phyloP scores from a whole-genome alignment of 2,329 filamentous ascomycete species.

The Myriosclerotinia scirpicola region DNA sequence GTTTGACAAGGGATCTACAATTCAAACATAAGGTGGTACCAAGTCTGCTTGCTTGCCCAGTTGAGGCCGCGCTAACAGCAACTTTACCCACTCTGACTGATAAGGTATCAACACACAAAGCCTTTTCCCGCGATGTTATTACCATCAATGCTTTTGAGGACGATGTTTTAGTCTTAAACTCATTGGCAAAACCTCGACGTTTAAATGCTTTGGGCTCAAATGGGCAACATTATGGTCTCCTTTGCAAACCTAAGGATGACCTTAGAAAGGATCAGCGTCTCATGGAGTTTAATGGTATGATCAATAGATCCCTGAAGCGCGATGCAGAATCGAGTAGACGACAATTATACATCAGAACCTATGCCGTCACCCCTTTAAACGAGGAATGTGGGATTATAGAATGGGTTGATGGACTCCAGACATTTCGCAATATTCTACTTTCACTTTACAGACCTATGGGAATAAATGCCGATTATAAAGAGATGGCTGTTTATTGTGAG shows the following conservation, averaged over 20 bases:
- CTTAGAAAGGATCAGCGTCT: constrained; percentile 94
- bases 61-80: constrained; percentile 80
- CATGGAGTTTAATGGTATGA: constrained; percentile 99
- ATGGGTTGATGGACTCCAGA: constrained; percentile 96
- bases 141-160: constrained; percentile 81
- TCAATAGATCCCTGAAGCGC: constrained; percentile 89
- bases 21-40: constrained; percentile 85
- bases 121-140: constrained; percentile 83
- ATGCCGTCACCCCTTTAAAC: constrained; percentile 93
- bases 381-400: constrained; percentile 98
- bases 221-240: constrained; percentile 80
- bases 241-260: constrained; percentile 98
- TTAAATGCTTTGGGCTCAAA: constrained; percentile 87
- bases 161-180: constrained; percentile 85
- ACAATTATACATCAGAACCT: constrained; percentile 93
- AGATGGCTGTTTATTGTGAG: constrained; percentile 64
- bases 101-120: constrained; percentile 72
- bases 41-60: constrained; percentile 82
- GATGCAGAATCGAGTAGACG: constrained; percentile 88
- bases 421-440: constrained; percentile 86
- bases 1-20: constrained; percentile 71
- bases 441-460: constrained; percentile 74
- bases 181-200: constrained; percentile 87
- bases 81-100: constrained; percentile 75
- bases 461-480: constrained; percentile 66